Base-by-base conservation (phyloP, 441 rosid genomes). In the Breynia disticha region DNA sequence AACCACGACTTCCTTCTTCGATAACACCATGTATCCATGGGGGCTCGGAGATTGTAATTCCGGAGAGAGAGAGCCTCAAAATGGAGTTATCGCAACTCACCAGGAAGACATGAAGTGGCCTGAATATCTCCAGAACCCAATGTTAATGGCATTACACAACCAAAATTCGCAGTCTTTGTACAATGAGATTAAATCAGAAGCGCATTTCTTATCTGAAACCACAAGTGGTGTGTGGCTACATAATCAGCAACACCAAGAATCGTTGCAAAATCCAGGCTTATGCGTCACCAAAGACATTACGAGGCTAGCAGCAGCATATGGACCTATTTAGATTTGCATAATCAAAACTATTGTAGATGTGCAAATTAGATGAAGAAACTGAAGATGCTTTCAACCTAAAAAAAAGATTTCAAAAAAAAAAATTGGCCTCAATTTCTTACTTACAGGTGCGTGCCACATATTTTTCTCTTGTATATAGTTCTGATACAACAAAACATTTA, bases 121-220 rank as follows among this genome's bases (percentile, higher is more conserved):
- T 2, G 86, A 83, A 16, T 78, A 66, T 50, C 58, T 76, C 42
- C 76, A 72, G 1, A 78, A 65, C 59, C 71, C 84, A 4, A 52
- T 71, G 45, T 18, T 73, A 57, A 71, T 76, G 73, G 75, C 77
- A 37, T 55, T 72, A 17, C 86, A 74, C 55, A 72, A 69, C 44
- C 83, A 70, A 48, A 73, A 60, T 48, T 76, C 69, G 22, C 80
- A 66, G 45, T 70, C 83, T 3, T 53, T 74, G 11, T 72, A 65
- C 71, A 71, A 61, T 50, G 84, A 75, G 41, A 76, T 78, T 38
- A 83, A 78, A 75, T 66, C 82, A 32, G 90, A 83, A 68, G 20
- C 84, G 20, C 70, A 60, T 47, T 66, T 74, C 65, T 51, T 78
- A 48, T 52, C 67, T 0, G 72, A 60, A 32, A 74, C 43, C 56